Conservation (phyloP, 2,329 filamentous ascomycete species). For the Microdochium paspali region DNA sequence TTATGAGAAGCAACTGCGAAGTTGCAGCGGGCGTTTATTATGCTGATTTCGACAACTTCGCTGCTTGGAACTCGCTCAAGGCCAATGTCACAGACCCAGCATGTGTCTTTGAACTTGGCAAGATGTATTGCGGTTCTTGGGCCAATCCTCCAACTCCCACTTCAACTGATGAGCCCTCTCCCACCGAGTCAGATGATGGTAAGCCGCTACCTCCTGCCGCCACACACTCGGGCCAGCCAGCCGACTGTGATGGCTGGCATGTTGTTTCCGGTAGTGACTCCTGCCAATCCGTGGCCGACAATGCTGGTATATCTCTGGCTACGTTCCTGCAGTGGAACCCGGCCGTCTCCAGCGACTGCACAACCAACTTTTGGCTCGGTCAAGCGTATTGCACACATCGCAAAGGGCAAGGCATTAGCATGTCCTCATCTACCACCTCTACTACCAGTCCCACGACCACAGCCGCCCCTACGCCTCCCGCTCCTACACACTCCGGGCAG, state of each 20-base stretch:
- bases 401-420: background rate
- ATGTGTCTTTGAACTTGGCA: conserved; percentile 2
- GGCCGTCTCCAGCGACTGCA: conserved; percentile 7
- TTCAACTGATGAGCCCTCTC: background rate
- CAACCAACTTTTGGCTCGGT: conserved; percentile 2
- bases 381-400: conserved; percentile 1
- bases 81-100: conserved; percentile 5
- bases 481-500: conserved; percentile 5
- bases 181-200: background rate
- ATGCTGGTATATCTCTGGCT: conserved; percentile 3
- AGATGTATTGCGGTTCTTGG: conserved; percentile 5
- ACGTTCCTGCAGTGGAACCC: conserved; percentile 8
- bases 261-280: background rate
- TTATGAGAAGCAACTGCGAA: conserved; percentile 7
- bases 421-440: background rate
- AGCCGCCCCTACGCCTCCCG: conserved; percentile 5
- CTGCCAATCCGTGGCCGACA: conserved; percentile 1
- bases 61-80: conserved; percentile 8
- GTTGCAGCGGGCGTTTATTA: conserved; percentile 5
- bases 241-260: conserved; percentile 1
- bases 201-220: background rate
- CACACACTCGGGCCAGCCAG: background rate
- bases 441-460: conserved; percentile 2
- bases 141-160: background rate
- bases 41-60: conserved; percentile 5